Evolutionary conservation across 352 stramenopile species (phyloP).

Genomic region (Globisporangium barbulae): DNA sequence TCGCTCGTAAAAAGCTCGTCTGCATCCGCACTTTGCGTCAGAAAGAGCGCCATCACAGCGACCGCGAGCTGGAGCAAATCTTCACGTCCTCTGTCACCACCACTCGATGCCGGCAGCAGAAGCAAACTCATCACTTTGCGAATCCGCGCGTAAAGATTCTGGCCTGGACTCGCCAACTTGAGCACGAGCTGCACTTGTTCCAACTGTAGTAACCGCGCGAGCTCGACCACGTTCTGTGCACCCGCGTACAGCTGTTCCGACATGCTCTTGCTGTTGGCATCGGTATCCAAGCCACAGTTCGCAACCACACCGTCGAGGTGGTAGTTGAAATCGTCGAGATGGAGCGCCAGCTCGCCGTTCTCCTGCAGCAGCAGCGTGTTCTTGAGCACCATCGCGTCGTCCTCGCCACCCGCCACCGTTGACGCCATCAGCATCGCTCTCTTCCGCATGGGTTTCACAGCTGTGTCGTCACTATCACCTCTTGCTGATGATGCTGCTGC

Average conservation of each 20-base stretch:
- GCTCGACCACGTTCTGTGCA: constrained; percentile 33
- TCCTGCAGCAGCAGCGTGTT: constrained; percentile 60
- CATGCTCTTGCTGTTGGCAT: constrained; percentile 1
- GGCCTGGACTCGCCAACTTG: constrained; percentile 25
- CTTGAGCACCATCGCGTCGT: constrained; percentile 25
- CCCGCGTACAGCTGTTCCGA: constrained; percentile 12
- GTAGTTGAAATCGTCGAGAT: constrained; percentile 57
- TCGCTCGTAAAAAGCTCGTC: constrained; percentile 35
- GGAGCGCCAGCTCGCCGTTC: constrained; percentile 43
- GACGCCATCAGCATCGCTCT: constrained; percentile 4
- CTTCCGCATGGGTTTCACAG: background rate
- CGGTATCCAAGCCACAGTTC: background rate
- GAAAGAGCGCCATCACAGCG: constrained; percentile 34
- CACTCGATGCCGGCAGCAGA: background rate
- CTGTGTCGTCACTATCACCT: background rate
- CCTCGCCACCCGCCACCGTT: background rate
- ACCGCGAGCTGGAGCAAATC: constrained; percentile 24
- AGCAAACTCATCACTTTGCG: constrained; percentile 31
- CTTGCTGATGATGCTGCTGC: background rate
- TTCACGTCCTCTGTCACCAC: background rate
- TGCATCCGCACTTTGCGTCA: constrained; percentile 28
- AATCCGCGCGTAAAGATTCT: constrained; percentile 23
- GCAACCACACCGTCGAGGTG: constrained; percentile 52
- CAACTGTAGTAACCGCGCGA: constrained; percentile 33
- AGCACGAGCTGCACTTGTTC: constrained; percentile 32